Evolutionary conservation across 106 monocot species (phyloP), one percentile per base, ranked within the genome.

Genomic region (Dioscorea alata): DNA sequence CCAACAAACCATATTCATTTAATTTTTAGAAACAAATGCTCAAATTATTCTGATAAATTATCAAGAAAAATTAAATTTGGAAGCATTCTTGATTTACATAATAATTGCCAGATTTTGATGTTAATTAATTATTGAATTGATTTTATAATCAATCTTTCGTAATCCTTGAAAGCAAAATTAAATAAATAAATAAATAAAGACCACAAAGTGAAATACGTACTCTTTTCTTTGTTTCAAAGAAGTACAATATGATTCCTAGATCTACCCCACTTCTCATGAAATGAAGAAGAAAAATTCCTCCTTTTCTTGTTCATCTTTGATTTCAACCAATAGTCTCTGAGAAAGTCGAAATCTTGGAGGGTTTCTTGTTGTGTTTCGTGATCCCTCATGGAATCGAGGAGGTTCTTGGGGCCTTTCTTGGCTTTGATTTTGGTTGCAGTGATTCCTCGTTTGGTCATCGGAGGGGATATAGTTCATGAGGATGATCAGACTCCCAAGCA

Each of bases 381-480:
- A 54, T 54, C 54, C 49, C 34, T 21, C 34, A 64, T 64, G 64
- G 64, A 64, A 7, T n/a, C n/a, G 22, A 49, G 17, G 65, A 19
- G 49, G 42, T 66, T n/a, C 21, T 14, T 66, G 49, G 65, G 48
- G 65, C 4, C 65, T 12, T 18, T 73, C 18, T 50, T 48, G 23
- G 16, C 52, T 18, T 51, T 67, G 50, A 19, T 48, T 51, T 56
- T 73, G 48, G 65, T 65, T 2, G 24, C 31, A 28, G 50, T 53
- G 7, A 23, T 51, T 35, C 23, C 78, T 8, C 52, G 9, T 16
- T 16, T 48, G 31, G 80, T 70, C 21, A 12, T n/a, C 24, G 72
- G 76, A 21, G 82, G 82, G 49, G 82, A 82, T 64, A 82, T 82
- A 5, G 82, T 82, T 33, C 82, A 82, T 52, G 77, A 68, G 51